Base-by-base conservation (phyloP, 192 early-diverging fungal genomes). In the Rhizophagus sp. region DNA sequence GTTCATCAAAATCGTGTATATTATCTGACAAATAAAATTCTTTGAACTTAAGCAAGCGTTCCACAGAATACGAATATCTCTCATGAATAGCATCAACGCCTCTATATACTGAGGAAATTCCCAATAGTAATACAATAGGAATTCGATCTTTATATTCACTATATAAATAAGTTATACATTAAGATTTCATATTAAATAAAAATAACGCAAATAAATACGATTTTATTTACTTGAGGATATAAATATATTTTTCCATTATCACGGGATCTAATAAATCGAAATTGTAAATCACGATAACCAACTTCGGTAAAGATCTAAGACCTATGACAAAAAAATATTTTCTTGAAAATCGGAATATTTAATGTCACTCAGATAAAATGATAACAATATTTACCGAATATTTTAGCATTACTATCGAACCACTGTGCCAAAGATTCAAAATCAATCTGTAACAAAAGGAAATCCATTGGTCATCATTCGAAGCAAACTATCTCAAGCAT, bases 211-310 rank as follows among this genome's bases (percentile, higher is more conserved):
- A 39, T 66, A 63, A 10, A 68, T 34, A 30, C 5, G 25, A 34
- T 27, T 2, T 36, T 36, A 57, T 49, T 24, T 86, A 90, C 90
- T 90, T 92, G 83, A 85, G 90, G 36, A 93, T 91, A 24, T 87
- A 88, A 71, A 97, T 88, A 79, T 96, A 89, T 76, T 94, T 90
- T 73, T 95, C 89, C 7, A 96, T 87, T 0, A 95, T 85, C 17
- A 81, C 80, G 9, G 91, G 87, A 47, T 90, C 87, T 73, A 98
- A 96, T 61, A 91, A 88, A 80, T 98, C 96, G 85, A 96, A 94
- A 80, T 98, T 95, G 78, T 96, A 93, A 65, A 98, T 78, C 39
- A 96, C 91, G 30, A 96, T 81, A 4, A 96, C 92, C 3, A 95
- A 64, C 19, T 85, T 90, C 3, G 85, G 83, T 17, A 24, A 30